Percentiles rank a stretch among this genome's conserved stretches.
Conservation (phyloP, 2,329 filamentous ascomycete species). For the Hortaea werneckii region DNA sequence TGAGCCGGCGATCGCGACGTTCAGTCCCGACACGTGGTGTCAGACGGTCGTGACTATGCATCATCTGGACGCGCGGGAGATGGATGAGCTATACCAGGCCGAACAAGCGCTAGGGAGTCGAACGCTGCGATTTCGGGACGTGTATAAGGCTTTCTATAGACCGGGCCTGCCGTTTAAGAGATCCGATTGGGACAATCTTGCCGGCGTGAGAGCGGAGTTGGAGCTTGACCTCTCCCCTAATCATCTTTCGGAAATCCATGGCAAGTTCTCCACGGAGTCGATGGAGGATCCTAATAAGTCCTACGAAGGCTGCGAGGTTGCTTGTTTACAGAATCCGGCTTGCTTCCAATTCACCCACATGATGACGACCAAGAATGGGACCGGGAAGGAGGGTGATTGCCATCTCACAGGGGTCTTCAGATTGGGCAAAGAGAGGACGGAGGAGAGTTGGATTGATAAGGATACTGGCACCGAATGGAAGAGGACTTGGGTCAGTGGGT, state of each 20-base stretch:
- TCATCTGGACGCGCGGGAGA: conserved; percentile 11
- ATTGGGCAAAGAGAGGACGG: conserved; percentile 6
- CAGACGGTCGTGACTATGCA: conserved; percentile 16
- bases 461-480: background rate
- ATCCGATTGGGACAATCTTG: conserved; percentile 12
- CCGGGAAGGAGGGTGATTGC: conserved; percentile 7
- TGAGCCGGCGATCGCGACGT: conserved; percentile 10
- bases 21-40: conserved; percentile 16
- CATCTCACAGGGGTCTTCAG: conserved; percentile 13
- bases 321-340: conserved; percentile 8
- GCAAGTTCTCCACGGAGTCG: conserved; percentile 2
- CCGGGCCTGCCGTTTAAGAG: conserved; percentile 2
- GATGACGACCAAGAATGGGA: background rate
- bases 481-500: conserved; percentile 9
- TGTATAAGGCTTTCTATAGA: conserved; percentile 7
- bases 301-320: conserved; percentile 7
- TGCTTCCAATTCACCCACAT: conserved; percentile 14
- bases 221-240: conserved; percentile 3
- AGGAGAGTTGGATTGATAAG: conserved; percentile 2
- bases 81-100: conserved; percentile 11
- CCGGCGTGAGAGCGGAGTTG: conserved; percentile 4
- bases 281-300: conserved; percentile 4
- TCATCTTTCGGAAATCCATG: background rate
- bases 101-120: conserved; percentile 4
- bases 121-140: conserved; percentile 5